Base-by-base conservation (phyloP, 768 basidiomycete genomes). In the Pleurotus ostreatus region DNA sequence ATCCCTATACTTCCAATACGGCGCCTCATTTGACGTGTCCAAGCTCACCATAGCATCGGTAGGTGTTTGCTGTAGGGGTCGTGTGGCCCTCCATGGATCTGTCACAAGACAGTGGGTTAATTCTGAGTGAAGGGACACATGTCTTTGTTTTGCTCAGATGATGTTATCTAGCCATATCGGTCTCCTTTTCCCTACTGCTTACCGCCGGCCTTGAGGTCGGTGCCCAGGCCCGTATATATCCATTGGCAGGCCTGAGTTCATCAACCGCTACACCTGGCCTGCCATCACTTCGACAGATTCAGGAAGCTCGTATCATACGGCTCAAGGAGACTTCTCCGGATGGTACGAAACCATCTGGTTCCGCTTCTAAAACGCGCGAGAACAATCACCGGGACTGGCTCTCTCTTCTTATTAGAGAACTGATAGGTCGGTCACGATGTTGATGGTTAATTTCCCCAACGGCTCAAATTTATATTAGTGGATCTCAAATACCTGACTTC, bases 51-150 rank as follows among this genome's bases (percentile, higher is more conserved):
- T n/a, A 40, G 34, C 58, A 57, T 34, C 44, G 56, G 65, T 65
- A 88, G 86, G 69, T 75, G 44, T 85, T 85, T 67, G 81, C 85
- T 11, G 73, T 91, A 53, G 91, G 90, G 4, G 71, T 84, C 46
- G 78, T 81, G 62, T 92, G 90, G 90, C 89, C 89, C n/a, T 87
- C 85, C 39, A 63, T 78, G 45, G 86, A 88, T 6, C 54, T 85
- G 55, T 65, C 82, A 23, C 76, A 75, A 51, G 79, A 83, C 58
- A 73, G 90, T 88, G 67, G 64, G 84, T 76, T 58, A 55, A 55
- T 39, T 48, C 8, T 55, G 38, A 34, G 49, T 53, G 41, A 55
- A 16, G 47, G 52, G 25, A 57, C 51, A 56, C 55, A 64, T 59
- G 48, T 58, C 58, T 48, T 26, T 54, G 58, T 58, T 58, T 55